These are phyloP conservation scores for Penicillium riverlandense DNA, from an alignment of 495 filamentous ascomycete genomes.

Conservation along the genomic window DNA sequence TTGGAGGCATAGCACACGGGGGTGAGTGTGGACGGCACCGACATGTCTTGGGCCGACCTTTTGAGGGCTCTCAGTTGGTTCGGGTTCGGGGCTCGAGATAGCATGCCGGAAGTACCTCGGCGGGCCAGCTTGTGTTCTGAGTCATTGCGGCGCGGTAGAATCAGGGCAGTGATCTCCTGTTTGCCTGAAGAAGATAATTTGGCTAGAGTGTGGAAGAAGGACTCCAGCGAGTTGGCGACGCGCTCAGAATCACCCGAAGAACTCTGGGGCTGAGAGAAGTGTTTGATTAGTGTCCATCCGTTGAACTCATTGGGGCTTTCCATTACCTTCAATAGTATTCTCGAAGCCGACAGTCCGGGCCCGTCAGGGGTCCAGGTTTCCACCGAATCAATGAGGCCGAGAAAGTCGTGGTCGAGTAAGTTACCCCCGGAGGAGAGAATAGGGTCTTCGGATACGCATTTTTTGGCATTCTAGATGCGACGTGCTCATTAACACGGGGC, in stretches of 20 bases:
- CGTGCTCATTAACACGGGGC: background rate
- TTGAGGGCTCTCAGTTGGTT: background rate
- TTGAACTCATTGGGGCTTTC: background rate
- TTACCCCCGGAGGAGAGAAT: slow-evolving; percentile 6
- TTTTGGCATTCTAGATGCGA: slow-evolving; percentile 6
- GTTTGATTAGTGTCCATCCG: background rate
- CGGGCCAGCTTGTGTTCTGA: background rate
- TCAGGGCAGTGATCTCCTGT: slow-evolving; percentile 14
- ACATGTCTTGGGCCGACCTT: slow-evolving; percentile 4
- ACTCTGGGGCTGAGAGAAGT: background rate
- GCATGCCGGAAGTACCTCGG: slow-evolving; percentile 1
- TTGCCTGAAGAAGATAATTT: slow-evolving; percentile 7
- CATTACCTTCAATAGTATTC: slow-evolving; percentile 22
- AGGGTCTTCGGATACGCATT: slow-evolving; percentile 18
- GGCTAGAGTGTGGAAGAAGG: slow-evolving; percentile 13
- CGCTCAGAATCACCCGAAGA: background rate
- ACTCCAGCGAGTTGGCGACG: slow-evolving; percentile 8
- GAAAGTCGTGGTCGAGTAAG: slow-evolving; percentile 9
- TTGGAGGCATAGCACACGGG: slow-evolving; percentile 57
- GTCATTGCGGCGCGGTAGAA: slow-evolving; percentile 7
- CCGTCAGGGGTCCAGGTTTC: slow-evolving; percentile 21
- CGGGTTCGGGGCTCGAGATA: background rate
- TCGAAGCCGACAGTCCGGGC: slow-evolving; percentile 8
- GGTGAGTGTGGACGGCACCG: slow-evolving; percentile 15
- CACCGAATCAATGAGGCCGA: slow-evolving; percentile 11